phyloP scores from a whole-genome alignment of 2,329 filamentous ascomycete genomes.

The Cercospora sp. region DNA sequence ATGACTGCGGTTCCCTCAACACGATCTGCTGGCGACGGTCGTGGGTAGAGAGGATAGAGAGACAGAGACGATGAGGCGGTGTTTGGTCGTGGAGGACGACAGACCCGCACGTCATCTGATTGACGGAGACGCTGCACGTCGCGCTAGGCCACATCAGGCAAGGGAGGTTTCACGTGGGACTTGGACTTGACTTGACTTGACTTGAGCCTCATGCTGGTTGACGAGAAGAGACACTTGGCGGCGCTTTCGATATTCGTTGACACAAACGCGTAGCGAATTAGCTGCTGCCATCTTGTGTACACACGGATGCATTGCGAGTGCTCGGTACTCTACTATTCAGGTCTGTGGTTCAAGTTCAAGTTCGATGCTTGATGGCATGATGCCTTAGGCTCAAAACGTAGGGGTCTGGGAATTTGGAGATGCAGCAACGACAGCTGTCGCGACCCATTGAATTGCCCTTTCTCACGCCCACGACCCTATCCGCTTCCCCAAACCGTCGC shows the following conservation, averaged over 20 bases:
- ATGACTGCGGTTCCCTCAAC: slow-evolving; percentile 21
- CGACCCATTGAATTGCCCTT: slow-evolving; percentile 5
- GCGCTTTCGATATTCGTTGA: neutral
- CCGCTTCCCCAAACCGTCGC: neutral
- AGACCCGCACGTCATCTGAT: slow-evolving; percentile 9
- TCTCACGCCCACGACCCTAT: neutral
- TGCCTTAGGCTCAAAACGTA: neutral
- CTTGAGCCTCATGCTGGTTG: neutral
- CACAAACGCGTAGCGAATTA: neutral
- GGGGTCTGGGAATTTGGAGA: slow-evolving; percentile 7
- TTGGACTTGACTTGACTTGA: neutral
- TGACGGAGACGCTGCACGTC: neutral
- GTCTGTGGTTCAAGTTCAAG: too few species aligned
- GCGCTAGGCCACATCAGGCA: neutral
- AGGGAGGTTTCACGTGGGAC: neutral
- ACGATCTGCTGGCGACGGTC: neutral
- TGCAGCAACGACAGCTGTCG: slow-evolving; percentile 5
- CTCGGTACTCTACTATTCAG: too few species aligned
- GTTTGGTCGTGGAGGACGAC: slow-evolving; percentile 8
- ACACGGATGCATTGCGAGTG: too few species aligned
- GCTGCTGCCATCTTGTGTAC: neutral
- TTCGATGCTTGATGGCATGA: too few species aligned
- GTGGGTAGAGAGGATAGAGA: slow-evolving; percentile 27
- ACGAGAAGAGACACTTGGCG: neutral
- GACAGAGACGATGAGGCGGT: slow-evolving; percentile 28